phyloP scores from a whole-genome alignment of 257 asterid genomes.

The Coffea eugenioides region DNA sequence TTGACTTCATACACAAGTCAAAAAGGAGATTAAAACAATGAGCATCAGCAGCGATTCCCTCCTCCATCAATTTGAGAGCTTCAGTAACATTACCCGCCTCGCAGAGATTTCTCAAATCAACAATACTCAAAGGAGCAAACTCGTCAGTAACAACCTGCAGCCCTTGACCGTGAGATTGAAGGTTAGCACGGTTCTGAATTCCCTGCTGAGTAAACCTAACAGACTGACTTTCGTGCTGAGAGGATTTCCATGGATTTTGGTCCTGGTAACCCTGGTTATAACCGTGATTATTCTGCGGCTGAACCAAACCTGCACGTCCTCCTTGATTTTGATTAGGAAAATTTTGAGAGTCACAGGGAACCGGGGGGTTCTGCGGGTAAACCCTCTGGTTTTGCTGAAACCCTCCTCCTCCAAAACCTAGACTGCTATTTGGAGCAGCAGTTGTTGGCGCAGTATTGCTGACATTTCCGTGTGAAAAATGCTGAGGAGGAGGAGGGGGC shows the following conservation, averaged over 20 bases:
- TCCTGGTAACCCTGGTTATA: constrained; percentile 13
- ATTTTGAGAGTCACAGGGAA: constrained; percentile 7
- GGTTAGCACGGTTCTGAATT: constrained; percentile 11
- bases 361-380: constrained; percentile 4
- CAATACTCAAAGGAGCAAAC: constrained; percentile 23
- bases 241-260: constrained; percentile 10
- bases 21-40: constrained; percentile 73
- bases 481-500: neutral
- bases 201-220: neutral
- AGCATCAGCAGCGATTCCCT: constrained; percentile 61
- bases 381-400: constrained; percentile 20
- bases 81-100: constrained; percentile 76
- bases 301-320: neutral
- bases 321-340: constrained; percentile 10
- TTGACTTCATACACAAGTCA: constrained; percentile 60
- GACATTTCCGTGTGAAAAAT: constrained; percentile 9
- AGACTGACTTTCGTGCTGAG: constrained; percentile 3
- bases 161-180: constrained; percentile 43
- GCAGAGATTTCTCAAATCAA: constrained; percentile 60
- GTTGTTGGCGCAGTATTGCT: constrained; percentile 19
- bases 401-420: constrained; percentile 3
- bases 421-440: constrained; percentile 13
- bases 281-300: constrained; percentile 35
- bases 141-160: constrained; percentile 30
- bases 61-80: constrained; percentile 73